Evolutionary conservation across 805 yeast genomes (phyloP), one percentile per base, ranked within the genome.

Genomic region (Suhomyces emberorum): DNA sequence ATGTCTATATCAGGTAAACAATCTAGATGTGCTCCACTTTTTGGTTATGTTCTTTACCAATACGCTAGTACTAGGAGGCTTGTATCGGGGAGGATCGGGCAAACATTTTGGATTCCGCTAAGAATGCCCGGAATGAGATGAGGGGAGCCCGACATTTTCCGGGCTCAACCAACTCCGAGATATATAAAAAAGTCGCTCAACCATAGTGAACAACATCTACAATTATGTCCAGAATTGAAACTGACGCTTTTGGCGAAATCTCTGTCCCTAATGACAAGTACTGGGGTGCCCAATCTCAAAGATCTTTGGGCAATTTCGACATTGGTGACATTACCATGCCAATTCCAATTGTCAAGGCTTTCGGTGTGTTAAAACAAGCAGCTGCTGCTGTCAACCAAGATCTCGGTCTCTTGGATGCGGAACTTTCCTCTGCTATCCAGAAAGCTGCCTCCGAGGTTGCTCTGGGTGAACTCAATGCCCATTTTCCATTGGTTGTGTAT

Each of bases 261-360:
- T 51, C 48, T 37, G 69, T 63, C 16, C 59, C 56, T 35, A 41
- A 51, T 33, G 54, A 55, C 42, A 61, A 59, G 39, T 63, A 63
- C 50, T 63, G 62, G 55, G 69, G 69, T 11, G 69, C 69, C 28
- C 69, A 63, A 43, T 56, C 65, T 30, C 65, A 61, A 47, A 53
- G 69, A 47, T 63, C 69, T 3, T 51, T 57, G 47, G 56, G 51
- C 38, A 63, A 63, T 47, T 63, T 63, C 42, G 63, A 63, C 43
- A 63, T 63, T 43, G 69, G 69, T 11, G 64, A 57, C 34, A 60
- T 60, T 34, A 53, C 47, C 39, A 61, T 63, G 65, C 69, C 69
- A 5, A 42, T 49, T 10, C 63, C 69, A 3, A 55, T 63, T 28
- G 54, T 63, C 33, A 46, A 44, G 28, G 64, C 69, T 5, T 63